Evolutionary conservation across 1,284 basidiomycete genomes (phyloP), one percentile per base, ranked within the genome.

Genomic region (Cutaneotrichosporon cavernicola): DNA sequence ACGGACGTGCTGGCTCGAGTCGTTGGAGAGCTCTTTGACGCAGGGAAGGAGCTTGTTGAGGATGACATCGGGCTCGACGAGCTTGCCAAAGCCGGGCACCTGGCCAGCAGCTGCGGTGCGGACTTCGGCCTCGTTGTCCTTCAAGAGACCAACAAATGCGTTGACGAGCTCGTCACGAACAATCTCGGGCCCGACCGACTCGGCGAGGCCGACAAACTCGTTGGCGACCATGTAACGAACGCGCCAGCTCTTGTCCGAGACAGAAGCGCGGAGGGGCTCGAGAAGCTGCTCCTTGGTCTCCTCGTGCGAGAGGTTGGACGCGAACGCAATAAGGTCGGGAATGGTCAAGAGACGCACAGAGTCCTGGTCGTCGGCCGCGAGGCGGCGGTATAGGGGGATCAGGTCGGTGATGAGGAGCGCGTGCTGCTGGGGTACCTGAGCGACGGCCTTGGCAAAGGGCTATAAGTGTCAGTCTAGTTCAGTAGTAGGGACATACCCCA

Each of bases 211-310:
- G 69, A 99, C 97, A 82, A 99, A 99, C 81, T 99, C 92, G 72
- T 89, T 95, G 6, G 96, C 97, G 18, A 95, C 93, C 96, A 99
- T 99, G 82, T 98, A 99, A 74, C 97, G 86, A 59, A 99, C 97
- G 72, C 97, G 85, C 97, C 97, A 99, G 80, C 93, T 96, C 85
- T 97, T 97, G 81, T 99, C 97, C 31, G 88, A 85, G 60, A 97
- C 90, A 71, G 89, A 90, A 71, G 90, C 85, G 76, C 91, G 87
- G 79, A 99, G 90, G 75, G 92, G 89, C 69, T 90, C 89, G 66
- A 97, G 83, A 13, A 99, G 83, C 71, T 97, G 90, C 68, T 91
- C 90, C 81, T 96, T 96, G 60, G 94, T 89, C 81, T 98, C 95
- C 21, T 88, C 83, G 34, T 92, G 88, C 34, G 88, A 84, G 66